These are phyloP conservation scores for Suillus americanus DNA, from an alignment of 768 basidiomycete genomes.

Conservation along the genomic window DNA sequence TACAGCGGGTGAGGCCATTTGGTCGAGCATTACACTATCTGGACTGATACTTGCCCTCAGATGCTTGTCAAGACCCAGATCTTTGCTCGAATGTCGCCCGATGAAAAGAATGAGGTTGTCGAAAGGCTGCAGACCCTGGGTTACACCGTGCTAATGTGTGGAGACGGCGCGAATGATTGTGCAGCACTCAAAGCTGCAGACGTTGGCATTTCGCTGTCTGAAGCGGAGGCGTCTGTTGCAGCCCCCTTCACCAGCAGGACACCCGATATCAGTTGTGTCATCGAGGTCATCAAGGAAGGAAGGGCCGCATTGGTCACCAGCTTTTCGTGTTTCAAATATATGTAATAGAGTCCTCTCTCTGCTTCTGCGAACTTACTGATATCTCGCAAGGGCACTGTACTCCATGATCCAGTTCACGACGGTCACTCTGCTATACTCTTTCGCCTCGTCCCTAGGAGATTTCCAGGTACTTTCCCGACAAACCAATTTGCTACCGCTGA, in stretches of 20 bases:
- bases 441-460: conserved; percentile 94
- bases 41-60: conserved; percentile 39
- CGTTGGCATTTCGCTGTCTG: conserved; percentile 93
- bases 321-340: conserved; percentile 99
- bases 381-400: conserved; percentile 80
- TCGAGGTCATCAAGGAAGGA: conserved; percentile 97
- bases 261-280: conserved; percentile 93
- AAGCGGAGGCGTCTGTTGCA: conserved; percentile 97
- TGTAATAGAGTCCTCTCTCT: conserved; percentile 53
- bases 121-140: conserved; percentile 91
- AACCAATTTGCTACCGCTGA: not conserved
- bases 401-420: conserved; percentile 99
- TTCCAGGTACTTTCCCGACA: conserved; percentile 67
- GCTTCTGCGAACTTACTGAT: conserved; percentile 9
- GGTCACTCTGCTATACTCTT: conserved; percentile 92
- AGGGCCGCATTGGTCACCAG: conserved; percentile 95
- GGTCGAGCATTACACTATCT: not conserved
- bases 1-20: conserved; percentile 72
- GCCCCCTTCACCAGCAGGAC: conserved; percentile 95
- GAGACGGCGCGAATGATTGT: conserved; percentile 98
- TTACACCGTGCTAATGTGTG: conserved; percentile 97
- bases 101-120: conserved; percentile 98
- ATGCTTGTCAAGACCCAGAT: conserved; percentile 98
- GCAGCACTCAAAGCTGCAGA: conserved; percentile 98
- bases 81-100: conserved; percentile 98